Percentiles rank a stretch among this genome's conserved stretches.
phyloP scores from a whole-genome alignment of 495 filamentous ascomycete genomes.

The Penicillium psychrofluorescens region DNA sequence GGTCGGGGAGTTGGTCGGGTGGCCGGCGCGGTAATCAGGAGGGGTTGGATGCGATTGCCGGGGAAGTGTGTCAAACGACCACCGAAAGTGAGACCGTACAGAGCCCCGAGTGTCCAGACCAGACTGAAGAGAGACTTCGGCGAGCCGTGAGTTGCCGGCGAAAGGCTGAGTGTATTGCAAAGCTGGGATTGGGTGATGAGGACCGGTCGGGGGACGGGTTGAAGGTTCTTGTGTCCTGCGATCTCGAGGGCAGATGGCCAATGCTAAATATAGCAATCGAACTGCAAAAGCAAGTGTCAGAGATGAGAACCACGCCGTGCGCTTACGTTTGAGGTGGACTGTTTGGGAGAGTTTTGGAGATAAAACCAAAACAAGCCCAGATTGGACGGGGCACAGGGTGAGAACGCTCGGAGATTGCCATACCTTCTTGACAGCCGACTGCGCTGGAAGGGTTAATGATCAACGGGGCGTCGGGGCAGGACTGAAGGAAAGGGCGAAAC shows the following conservation, averaged over 20 bases:
- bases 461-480: slow-evolving; percentile 7
- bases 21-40: not conserved
- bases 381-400: not conserved
- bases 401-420: slow-evolving; percentile 12
- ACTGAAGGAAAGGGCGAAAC: not conserved
- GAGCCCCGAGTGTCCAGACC: too few species aligned
- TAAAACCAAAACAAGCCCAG: not conserved
- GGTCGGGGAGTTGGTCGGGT: not conserved
- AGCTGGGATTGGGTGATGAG: too few species aligned
- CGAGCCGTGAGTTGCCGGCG: too few species aligned
- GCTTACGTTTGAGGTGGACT: not conserved
- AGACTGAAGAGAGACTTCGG: too few species aligned
- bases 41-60: not conserved
- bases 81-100: not conserved
- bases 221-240: not conserved
- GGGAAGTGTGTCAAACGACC: too few species aligned
- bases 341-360: too few species aligned
- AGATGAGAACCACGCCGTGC: not conserved
- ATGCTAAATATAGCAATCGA: slow-evolving; percentile 4
- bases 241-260: not conserved
- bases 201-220: not conserved
- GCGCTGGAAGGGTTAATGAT: slow-evolving; percentile 12
- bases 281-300: slow-evolving; percentile 1
- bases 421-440: not conserved
- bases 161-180: too few species aligned